Evolutionary conservation across 768 basidiomycete genomes (phyloP), one percentile per base, ranked within the genome.

Genomic region (Phaffia australis): DNA sequence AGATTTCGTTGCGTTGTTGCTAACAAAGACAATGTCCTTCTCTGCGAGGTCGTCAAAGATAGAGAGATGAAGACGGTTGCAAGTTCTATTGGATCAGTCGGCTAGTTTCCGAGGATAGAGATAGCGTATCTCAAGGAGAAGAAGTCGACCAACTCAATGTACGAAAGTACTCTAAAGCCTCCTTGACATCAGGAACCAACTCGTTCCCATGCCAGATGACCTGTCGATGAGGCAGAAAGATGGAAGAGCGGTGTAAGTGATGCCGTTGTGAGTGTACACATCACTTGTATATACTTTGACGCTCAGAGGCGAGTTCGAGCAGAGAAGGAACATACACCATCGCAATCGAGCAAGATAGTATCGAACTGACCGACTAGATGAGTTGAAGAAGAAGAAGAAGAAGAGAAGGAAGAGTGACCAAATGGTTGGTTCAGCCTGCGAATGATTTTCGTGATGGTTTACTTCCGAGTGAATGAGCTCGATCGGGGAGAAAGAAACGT

Each of bases 1-100:
- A 6, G 91, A 94, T 78, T 97, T 94, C 64, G 86, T 89, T 56
- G 94, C 93, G 75, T 98, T 99, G 79, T 99, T 99, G 21, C 93
- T 97, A 60, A 95, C 92, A 73, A 98, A 98, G 14, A 97, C 77
- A 42, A 95, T 79, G 68, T 83, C 81, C 81, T 89, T 97, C 74
- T 81, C 90, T 90, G 64, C 23, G 48, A 1, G 21, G 2, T 0
- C 52, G 23, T 42, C 25, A 42, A 60, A 25, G 46, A 47, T 64
- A n/a, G 11, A 25, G 19, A 19, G 52, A 27, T 11, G 23, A 30
- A 25, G 3, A n/a, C n/a, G n/a, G n/a, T n/a, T n/a, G n/a, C n/a
- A n/a, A 23, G 47, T 27, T 48, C 47, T 46, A 15, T 29, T 42
- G 42, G 56, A 30, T 59, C n/a, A 9, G 5, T 15, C 46, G 2